Evolutionary conservation across 805 yeast genomes (phyloP).

Genomic region (Alloascoidea africana): DNA sequence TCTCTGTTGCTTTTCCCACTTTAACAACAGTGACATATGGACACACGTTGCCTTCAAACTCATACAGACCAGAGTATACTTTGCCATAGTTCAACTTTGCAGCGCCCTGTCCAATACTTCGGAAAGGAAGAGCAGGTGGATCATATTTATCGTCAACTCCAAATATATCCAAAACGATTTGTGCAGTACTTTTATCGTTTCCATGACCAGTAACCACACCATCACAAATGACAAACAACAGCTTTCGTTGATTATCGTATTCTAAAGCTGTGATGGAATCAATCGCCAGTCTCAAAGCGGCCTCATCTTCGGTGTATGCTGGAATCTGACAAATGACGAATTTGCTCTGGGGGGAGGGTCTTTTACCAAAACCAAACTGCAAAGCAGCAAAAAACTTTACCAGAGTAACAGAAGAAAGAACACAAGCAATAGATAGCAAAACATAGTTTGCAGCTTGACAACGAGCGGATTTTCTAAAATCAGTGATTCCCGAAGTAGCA

Average conservation of each 20-base stretch:
- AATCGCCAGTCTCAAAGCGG: slow-evolving; percentile 35
- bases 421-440: slow-evolving; percentile 20
- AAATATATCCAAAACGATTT: slow-evolving; percentile 29
- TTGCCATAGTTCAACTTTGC: slow-evolving; percentile 46
- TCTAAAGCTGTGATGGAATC: slow-evolving; percentile 42
- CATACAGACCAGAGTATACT: slow-evolving; percentile 65
- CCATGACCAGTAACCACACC: slow-evolving; percentile 48
- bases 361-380: slow-evolving; percentile 19
- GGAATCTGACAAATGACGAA: slow-evolving; percentile 27
- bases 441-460: slow-evolving; percentile 25
- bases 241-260: slow-evolving; percentile 40
- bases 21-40: slow-evolving; percentile 39
- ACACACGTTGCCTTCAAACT: slow-evolving; percentile 48
- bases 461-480: slow-evolving; percentile 21
- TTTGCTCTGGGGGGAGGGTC: slow-evolving; percentile 22
- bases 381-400: slow-evolving; percentile 23
- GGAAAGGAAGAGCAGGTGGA: slow-evolving; percentile 35
- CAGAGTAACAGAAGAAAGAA: slow-evolving; percentile 21
- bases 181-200: slow-evolving; percentile 40
- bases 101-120: slow-evolving; percentile 44
- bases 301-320: slow-evolving; percentile 41
- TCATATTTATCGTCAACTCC: slow-evolving; percentile 32
- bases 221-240: slow-evolving; percentile 41
- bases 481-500: slow-evolving; percentile 19
- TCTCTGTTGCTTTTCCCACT: slow-evolving; percentile 37